These are phyloP conservation scores for Oryza meridionalis DNA, from an alignment of 176 grass and related monocot genomes.

Conservation along the genomic window DNA sequence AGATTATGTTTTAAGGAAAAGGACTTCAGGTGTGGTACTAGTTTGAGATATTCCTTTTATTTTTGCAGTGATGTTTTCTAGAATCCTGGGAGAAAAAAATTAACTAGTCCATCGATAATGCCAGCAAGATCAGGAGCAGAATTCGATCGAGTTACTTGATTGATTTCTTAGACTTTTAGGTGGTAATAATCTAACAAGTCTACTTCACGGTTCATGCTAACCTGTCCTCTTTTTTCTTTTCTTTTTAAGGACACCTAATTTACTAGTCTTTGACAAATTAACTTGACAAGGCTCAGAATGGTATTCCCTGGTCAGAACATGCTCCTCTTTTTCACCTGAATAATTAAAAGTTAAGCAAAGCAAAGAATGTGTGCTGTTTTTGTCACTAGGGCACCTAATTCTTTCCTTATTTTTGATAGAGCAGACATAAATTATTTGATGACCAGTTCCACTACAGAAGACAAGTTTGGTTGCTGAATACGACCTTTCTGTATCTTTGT, in stretches of 20 bases:
- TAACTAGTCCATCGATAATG: neutral
- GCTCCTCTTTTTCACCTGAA: neutral
- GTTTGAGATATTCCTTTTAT: neutral
- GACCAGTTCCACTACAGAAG: conserved; percentile 25
- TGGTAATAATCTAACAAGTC: neutral
- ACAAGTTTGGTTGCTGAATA: conserved; percentile 26
- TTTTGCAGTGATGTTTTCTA: neutral
- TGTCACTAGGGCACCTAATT: conserved; percentile 16
- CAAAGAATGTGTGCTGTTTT: conserved; percentile 12
- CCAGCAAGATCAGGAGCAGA: neutral
- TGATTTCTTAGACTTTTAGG: neutral
- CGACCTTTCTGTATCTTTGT: conserved; percentile 43
- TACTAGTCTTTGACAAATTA: neutral
- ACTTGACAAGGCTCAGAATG: neutral
- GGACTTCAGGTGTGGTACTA: conserved; percentile 3
- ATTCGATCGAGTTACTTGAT: neutral
- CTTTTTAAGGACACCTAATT: neutral
- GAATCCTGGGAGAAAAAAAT: neutral
- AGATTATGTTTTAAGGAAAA: neutral
- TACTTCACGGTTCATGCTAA: neutral
- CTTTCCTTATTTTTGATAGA: neutral
- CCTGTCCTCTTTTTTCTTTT: neutral
- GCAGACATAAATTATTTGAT: conserved; percentile 34
- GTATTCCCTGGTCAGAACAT: conserved; percentile 10
- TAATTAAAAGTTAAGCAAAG: neutral